Base-by-base conservation (phyloP, 2,329 filamentous ascomycete genomes). In the Diplodia sapinea region DNA sequence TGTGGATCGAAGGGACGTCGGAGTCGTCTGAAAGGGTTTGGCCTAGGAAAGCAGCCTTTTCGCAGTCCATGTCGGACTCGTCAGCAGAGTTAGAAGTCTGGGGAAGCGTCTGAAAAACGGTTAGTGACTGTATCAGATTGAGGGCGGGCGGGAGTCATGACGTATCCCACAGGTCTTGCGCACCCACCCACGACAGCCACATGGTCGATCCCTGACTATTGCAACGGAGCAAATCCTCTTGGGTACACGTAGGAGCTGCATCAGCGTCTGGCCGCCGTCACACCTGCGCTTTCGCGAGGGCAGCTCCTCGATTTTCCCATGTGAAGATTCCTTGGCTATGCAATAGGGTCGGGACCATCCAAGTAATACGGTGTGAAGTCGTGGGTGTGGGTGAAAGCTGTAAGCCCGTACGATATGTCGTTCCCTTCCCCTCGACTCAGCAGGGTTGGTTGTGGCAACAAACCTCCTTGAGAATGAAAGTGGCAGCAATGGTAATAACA, bases 11-110 rank as follows among this genome's bases (percentile, higher is more conserved):
- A 59, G 78, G 76, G 38, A 75, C 72, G 61, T 77, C 75, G 56
- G 74, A 75, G 54, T 80, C 77, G 55, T 78, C 71, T 23, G 76
- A 77, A 55, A 73, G 70, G 63, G 72, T 72, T 68, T 76, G 76
- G 52, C 75, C 77, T 7, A 84, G 79, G 74, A 84, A 82, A n/a
- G 79, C 77, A 17, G 80, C 78, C 68, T 82, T 82, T 70, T 84
- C 82, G 71, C 77, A 79, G 70, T 82, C 80, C 23, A 76, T 55
- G 65, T 79, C 74, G 59, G 56, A 61, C 36, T 57, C 33, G 49
- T 47, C 36, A 36, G 55, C 15, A 50, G 64, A 59, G 11, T 50
- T 43, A 11, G 65, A 29, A 12, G 47, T 63, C 31, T 63, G 47
- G 43, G 59, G 59, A 17, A 63, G 26, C 17, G 59, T 63, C 59